Conservation (phyloP, 75 land plant species). For the Cunninghamia lanceolata region DNA sequence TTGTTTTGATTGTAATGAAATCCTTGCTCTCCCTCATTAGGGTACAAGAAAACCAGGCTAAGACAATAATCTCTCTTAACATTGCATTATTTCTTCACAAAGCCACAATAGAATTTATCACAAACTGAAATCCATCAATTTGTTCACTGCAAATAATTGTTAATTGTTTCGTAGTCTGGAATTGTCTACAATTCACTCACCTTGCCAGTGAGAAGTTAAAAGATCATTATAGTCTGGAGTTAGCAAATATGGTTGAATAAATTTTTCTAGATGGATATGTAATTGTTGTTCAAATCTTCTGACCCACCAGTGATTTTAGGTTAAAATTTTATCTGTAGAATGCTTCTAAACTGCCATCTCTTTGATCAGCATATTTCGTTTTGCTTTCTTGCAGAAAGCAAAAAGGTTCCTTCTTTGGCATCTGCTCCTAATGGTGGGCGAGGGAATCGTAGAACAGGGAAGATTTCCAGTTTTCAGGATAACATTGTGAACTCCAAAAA, state of each 20-base stretch:
- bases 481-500: conserved; percentile 2
- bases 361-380: background rate
- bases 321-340: background rate
- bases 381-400: conserved; percentile 3
- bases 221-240: background rate
- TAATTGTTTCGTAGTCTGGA: background rate
- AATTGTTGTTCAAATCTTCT: background rate
- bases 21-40: background rate
- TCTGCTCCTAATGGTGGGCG: background rate
- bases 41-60: background rate
- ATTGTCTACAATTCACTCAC: background rate
- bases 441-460: conserved; percentile 2
- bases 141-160: background rate
- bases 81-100: background rate
- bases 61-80: background rate
- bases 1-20: background rate
- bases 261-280: background rate
- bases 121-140: background rate
- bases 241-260: background rate
- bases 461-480: background rate
- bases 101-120: background rate
- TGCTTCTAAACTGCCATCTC: background rate
- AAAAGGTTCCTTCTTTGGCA: background rate
- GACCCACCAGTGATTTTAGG: background rate
- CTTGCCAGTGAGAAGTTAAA: background rate